Evolutionary conservation across 129 eudicot species (phyloP).

Genomic region (carrot (Daucus carota)): DH1_v3.0 NC_030387.2:34933001-34933500

Average conservation of each 20-base stretch:
- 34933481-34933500: conserved; percentile 19
- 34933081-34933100: not conserved
- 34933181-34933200: not conserved
- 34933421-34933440: conserved; percentile 43
- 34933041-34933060: no score
- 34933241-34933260: conserved; percentile 28
- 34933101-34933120: not conserved
- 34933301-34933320: conserved; percentile 41
- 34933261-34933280: conserved; percentile 60
- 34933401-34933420: conserved; percentile 46
- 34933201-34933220: not conserved
- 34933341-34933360: not conserved
- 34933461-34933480: conserved; percentile 51
- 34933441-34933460: conserved; percentile 55
- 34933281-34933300: conserved; percentile 47
- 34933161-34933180: not conserved
- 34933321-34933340: conserved; percentile 40
- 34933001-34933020: no score
- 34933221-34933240: not conserved
- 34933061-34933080: not conserved
- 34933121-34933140: not conserved
- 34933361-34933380: not conserved
- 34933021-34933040: no score
- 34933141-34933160: not conserved
- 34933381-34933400: not conserved